These are phyloP conservation scores for Trypanosoma mega DNA, from an alignment of 208 protist species.

Conservation along the genomic window DNA sequence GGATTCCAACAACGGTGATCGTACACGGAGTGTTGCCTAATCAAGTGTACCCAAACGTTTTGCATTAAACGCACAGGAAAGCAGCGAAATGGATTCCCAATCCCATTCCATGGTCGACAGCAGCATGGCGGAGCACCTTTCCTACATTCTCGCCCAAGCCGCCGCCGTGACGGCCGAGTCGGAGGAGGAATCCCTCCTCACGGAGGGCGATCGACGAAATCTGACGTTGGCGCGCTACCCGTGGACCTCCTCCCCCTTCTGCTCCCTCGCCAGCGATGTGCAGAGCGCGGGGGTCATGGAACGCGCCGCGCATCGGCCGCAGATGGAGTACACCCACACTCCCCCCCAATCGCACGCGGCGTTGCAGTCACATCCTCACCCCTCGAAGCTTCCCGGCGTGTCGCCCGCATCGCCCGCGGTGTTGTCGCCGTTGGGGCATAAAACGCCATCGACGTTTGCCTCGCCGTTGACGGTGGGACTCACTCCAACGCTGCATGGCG, in stretches of 20 bases:
- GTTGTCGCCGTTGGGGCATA: conserved; percentile 4
- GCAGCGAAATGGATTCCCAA: too few relatives aligned
- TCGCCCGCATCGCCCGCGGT: conserved; percentile 7
- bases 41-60: too few relatives aligned
- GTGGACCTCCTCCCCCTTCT: conserved; percentile 10
- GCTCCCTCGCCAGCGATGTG: conserved; percentile 13
- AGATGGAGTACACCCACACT: too few relatives aligned
- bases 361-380: conserved; percentile 1
- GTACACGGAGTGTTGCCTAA: too few relatives aligned
- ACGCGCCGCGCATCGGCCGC: too few relatives aligned
- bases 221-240: too few relatives aligned
- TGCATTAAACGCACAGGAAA: too few relatives aligned
- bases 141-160: conserved; percentile 13
- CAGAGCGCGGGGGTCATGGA: background rate
- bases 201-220: background rate
- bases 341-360: too few relatives aligned
- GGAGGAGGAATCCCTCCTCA: background rate
- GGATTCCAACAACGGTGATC: background rate
- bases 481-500: conserved; percentile 11
- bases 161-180: conserved; percentile 6
- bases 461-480: conserved; percentile 17
- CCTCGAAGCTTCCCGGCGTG: background rate
- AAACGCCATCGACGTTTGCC: conserved; percentile 4
- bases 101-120: too few relatives aligned
- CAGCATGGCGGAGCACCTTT: conserved; percentile 7